Base-by-base conservation (phyloP, 805 yeast genomes). In the Komagataella pseudopastoris region DNA sequence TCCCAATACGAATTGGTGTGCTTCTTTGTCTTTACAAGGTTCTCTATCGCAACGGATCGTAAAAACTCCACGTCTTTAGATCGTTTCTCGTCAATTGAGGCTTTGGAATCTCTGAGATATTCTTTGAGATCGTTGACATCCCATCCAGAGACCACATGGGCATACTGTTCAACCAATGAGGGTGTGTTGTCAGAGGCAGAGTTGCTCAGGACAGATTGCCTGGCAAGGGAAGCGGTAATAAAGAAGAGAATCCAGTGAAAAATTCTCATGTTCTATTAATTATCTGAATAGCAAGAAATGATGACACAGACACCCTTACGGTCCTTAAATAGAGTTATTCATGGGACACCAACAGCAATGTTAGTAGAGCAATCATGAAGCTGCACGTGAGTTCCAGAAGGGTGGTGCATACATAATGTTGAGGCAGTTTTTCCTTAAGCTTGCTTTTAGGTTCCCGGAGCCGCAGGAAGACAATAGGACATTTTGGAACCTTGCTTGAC, bases 31-130 rank as follows among this genome's bases (percentile, higher is more conserved):
- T 45, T 17, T 20, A 20, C 46, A 20, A 20, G 46, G 22, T 17
- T 45, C 46, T 45, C 23, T 20, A 18, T 20, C 12, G 46, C 46
- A 17, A 45, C n/a, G 46, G 20, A 45, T 20, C 23, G 30, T 7
- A 17, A 22, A 7, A 47, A 23, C n/a, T 45, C 46, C 46, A 18
- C 46, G 20, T 17, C 46, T 20, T 45, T 45, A 17, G 46, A 7
- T 20, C 39, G n/a, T 62, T 6, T 63, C 63, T 39, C 55, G 48
- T 4, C 57, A 51, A 46, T 55, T 50, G 6, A 57, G 51, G 56
- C 52, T 16, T 53, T 56, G 23, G 66, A 60, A 53, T 71, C 75
- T 47, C 56, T 57, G 20, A 69, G 56, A 50, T 64, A 71, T 16
- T 64, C 63, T 23, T 59, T 57, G 39, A 70, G 53, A 52, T 71